Evolutionary conservation across 345 rosid genomes (phyloP).

Genomic region (Moringa oleifera): DNA sequence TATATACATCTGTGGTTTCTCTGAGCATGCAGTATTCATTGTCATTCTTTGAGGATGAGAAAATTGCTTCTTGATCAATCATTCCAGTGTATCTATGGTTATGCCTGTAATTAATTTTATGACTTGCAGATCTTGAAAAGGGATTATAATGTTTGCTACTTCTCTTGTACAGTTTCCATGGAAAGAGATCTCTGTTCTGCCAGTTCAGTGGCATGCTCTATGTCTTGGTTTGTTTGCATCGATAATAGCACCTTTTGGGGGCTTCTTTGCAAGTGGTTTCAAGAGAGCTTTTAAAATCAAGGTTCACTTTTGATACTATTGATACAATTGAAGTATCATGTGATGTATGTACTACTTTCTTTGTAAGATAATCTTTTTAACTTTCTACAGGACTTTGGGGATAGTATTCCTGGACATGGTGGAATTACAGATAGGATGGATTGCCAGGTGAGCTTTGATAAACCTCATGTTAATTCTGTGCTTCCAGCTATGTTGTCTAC

Average conservation of each 20-base stretch:
- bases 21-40: too few relatives aligned
- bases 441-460: slow-evolving; percentile 61
- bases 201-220: slow-evolving; percentile 94
- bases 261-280: slow-evolving; percentile 96
- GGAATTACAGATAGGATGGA: slow-evolving; percentile 98
- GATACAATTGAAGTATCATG: not conserved
- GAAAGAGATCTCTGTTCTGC: slow-evolving; percentile 78
- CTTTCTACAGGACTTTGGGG: slow-evolving; percentile 82
- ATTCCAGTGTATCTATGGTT: too few relatives aligned
- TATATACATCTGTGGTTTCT: not conserved
- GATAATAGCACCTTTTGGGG: slow-evolving; percentile 98
- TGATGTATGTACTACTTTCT: not conserved
- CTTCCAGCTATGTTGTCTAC: too few relatives aligned
- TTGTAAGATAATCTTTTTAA: not conserved
- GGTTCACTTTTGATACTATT: slow-evolving; percentile 31
- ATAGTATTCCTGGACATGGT: slow-evolving; percentile 99
- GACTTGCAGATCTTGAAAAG: too few relatives aligned
- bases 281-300: slow-evolving; percentile 95
- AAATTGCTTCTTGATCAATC: too few relatives aligned
- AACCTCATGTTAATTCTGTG: not conserved
- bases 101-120: too few relatives aligned
- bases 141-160: not conserved
- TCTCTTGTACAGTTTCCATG: slow-evolving; percentile 63
- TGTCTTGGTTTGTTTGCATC: slow-evolving; percentile 94
- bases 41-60: too few relatives aligned